These are phyloP conservation scores for Talaromyces sp. DNA, from an alignment of 2,329 filamentous ascomycete species.

Conservation along the genomic window DNA sequence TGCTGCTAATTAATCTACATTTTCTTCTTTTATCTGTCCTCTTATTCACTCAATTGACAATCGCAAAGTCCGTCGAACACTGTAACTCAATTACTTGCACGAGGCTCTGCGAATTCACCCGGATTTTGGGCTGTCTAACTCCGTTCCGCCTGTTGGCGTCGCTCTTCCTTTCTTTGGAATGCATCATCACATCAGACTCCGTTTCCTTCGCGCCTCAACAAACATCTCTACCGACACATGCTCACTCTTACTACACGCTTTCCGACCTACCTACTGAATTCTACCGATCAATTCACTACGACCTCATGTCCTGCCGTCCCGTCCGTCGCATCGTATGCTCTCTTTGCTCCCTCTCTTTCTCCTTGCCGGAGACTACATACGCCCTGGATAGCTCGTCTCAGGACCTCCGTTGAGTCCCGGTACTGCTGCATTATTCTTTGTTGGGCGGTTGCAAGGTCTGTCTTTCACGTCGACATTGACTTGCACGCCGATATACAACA, in stretches of 20 bases:
- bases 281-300: background rate
- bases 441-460: background rate
- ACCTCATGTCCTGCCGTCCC: constrained; percentile 3
- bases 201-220: background rate
- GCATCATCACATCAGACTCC: background rate
- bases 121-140: background rate
- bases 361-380: constrained; percentile 1
- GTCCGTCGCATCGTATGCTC: background rate
- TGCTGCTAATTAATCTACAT: background rate
- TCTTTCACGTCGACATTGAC: background rate
- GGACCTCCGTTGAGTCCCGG: background rate
- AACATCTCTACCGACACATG: background rate
- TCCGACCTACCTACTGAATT: background rate
- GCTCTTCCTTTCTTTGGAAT: background rate
- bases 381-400: background rate
- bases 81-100: background rate
- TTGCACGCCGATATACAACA: background rate
- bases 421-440: constrained; percentile 1
- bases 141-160: background rate
- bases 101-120: constrained; percentile 2
- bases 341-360: background rate
- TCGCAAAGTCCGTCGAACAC: background rate
- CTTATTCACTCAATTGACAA: background rate
- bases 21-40: background rate
- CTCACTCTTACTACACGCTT: background rate